Evolutionary conservation across 805 yeast species (phyloP).

Genomic region (Spathaspora sp.): DNA sequence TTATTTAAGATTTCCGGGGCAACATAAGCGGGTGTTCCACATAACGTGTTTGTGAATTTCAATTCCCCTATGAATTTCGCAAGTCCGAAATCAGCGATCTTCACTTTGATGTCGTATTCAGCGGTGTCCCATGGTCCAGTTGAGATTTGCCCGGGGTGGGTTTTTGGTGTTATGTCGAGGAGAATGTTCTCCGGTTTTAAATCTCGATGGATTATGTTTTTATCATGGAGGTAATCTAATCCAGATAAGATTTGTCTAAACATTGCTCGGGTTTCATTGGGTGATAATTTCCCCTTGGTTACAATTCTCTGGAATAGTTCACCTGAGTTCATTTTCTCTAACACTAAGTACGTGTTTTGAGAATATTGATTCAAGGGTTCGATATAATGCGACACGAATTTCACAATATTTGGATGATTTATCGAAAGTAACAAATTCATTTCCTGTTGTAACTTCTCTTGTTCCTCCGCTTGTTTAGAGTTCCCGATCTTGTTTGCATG

Average conservation of each 20-base stretch:
- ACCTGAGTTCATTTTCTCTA: conserved; percentile 73
- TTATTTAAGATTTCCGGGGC: conserved; percentile 73
- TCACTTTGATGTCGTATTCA: conserved; percentile 62
- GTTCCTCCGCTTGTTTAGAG: conserved; percentile 24
- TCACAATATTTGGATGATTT: conserved; percentile 69
- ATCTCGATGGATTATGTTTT: conserved; percentile 42
- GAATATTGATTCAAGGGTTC: conserved; percentile 51
- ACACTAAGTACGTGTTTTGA: conserved; percentile 56
- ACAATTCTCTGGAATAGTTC: conserved; percentile 73
- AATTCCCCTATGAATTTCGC: conserved; percentile 68
- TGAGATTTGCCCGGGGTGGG: conserved; percentile 19
- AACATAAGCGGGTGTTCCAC: conserved; percentile 87
- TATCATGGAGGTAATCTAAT: conserved; percentile 34
- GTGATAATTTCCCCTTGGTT: conserved; percentile 56
- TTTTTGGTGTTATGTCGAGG: conserved; percentile 48
- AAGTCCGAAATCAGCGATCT: conserved; percentile 81
- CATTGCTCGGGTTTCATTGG: conserved; percentile 59
- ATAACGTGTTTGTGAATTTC: conserved; percentile 70
- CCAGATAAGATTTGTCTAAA: conserved; percentile 46
- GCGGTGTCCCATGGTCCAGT: conserved; percentile 58
- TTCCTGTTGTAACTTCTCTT: conserved; percentile 55
- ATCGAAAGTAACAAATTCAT: conserved; percentile 61
- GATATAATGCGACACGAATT: conserved; percentile 54
- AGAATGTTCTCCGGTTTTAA: conserved; percentile 44
- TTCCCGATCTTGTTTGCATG: conserved; percentile 47